These are phyloP conservation scores for Saxophila tyrrhenica DNA, from an alignment of 495 filamentous ascomycete genomes.

Conservation along the genomic window DNA sequence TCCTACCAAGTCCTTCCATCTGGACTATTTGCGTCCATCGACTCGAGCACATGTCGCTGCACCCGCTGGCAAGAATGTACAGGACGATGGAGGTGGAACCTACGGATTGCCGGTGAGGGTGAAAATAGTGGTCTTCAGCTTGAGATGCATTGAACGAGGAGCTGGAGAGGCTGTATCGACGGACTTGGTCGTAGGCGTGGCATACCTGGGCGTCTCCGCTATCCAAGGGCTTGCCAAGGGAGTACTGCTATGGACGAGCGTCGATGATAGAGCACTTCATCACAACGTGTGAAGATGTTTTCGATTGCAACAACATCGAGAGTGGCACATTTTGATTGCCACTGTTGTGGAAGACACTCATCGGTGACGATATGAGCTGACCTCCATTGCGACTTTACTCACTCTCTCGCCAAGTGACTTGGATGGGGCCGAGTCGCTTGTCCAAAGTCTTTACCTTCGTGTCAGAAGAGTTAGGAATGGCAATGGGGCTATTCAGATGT, in stretches of 20 bases:
- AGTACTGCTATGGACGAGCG: background rate
- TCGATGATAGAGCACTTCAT: background rate
- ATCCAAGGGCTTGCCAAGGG: no score
- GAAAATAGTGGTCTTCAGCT: background rate
- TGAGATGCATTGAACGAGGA: background rate
- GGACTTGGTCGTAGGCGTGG: background rate
- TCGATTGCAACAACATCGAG: no score
- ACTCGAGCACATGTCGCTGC: background rate
- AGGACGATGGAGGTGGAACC: background rate
- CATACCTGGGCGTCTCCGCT: no score
- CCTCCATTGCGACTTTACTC: no score
- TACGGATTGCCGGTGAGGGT: background rate
- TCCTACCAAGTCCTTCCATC: background rate
- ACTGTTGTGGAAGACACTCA: no score
- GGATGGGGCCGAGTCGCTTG: background rate
- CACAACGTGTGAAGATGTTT: background rate
- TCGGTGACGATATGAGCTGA: no score
- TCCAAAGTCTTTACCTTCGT: no score
- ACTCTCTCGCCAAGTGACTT: background rate
- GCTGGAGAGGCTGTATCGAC: background rate
- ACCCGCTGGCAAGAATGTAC: background rate
- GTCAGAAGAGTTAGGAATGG: no score
- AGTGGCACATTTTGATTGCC: no score
- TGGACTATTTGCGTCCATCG: background rate
- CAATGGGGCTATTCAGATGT: background rate